Evolutionary conservation across 164 flowering plant genomes (phyloP), one percentile per base, ranked within the genome.

Genomic region (Litsea cubeba): DNA sequence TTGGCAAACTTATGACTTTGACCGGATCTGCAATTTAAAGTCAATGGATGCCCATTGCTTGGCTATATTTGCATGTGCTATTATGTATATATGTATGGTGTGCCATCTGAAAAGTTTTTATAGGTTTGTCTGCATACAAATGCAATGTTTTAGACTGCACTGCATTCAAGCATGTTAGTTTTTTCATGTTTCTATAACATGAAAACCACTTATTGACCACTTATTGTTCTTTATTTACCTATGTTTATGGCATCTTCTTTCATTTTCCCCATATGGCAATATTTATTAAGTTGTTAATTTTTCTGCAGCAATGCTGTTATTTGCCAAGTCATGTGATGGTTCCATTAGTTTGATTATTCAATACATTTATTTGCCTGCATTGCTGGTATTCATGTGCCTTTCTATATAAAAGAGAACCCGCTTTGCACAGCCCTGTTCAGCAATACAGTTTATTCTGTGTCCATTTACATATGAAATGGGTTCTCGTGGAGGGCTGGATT

Each of bases 391-490:
- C 72, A 82, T 83, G 80, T 71, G 32, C 72, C 50, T 76, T 78
- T 49, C 65, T 54, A 69, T 50, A 50, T 80, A 54, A 76, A 74
- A 83, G 73, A 69, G 72, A 79, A 73, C 51, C 63, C 57, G 65
- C 32, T 50, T 17, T 68, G 4, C 69, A 40, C 67, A 12, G 24
- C 68, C 60, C 46, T 71, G 24, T 70, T 81, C 75, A 79, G 77
- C 74, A 69, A 62, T 71, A 72, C 12, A 50, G 46, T 78, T 69
- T 79, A 63, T 78, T 78, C 83, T 91, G 73, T 87, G 90, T 89
- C 90, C 83, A 75, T 84, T 75, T 89, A 73, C 79, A 70, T 83
- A 82, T 78, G 88, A 87, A 77, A 95, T 93, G 98, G 95, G 91
- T 63, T 86, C 88, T 80, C 88, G 89, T 78, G 94, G 97, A 85